Evolutionary conservation across 352 stramenopile species (phyloP).

Genomic region (Pythium guiyangense): DNA sequence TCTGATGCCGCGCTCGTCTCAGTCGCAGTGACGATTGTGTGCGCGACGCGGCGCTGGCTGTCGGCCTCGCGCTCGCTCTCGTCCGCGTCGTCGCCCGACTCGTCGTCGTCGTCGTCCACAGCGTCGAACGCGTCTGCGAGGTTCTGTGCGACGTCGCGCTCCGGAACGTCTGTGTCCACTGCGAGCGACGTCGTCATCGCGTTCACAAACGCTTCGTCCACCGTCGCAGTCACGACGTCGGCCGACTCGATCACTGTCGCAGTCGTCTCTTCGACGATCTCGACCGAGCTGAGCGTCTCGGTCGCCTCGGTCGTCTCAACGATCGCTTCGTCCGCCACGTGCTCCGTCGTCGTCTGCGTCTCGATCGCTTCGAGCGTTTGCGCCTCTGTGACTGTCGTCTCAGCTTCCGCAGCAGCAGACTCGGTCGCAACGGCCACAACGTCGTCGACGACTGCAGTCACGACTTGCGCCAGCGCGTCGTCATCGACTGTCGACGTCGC

Average conservation of each 20-base stretch:
- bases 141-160: constrained; percentile 5
- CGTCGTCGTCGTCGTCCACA: constrained; percentile 3
- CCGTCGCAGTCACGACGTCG: background rate
- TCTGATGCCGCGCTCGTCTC: background rate
- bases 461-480: too few species aligned
- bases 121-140: constrained; percentile 3
- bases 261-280: too few species aligned
- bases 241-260: constrained; percentile 1
- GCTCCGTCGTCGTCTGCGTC: too few species aligned
- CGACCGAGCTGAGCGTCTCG: too few species aligned
- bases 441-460: background rate
- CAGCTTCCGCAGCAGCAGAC: background rate
- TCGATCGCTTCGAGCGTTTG: too few species aligned
- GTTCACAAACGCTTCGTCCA: background rate
- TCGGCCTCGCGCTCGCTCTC: background rate
- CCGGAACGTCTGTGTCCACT: background rate
- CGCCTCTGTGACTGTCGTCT: too few species aligned
- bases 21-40: background rate
- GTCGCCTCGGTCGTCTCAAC: too few species aligned
- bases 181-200: too few species aligned
- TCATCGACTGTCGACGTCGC: too few species aligned
- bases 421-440: background rate
- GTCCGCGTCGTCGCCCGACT: constrained; percentile 2
- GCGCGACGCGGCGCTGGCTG: background rate
- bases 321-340: too few species aligned